Evolutionary conservation across 441 rosid species (phyloP).

Genomic region (Erysimum pusillum): DNA sequence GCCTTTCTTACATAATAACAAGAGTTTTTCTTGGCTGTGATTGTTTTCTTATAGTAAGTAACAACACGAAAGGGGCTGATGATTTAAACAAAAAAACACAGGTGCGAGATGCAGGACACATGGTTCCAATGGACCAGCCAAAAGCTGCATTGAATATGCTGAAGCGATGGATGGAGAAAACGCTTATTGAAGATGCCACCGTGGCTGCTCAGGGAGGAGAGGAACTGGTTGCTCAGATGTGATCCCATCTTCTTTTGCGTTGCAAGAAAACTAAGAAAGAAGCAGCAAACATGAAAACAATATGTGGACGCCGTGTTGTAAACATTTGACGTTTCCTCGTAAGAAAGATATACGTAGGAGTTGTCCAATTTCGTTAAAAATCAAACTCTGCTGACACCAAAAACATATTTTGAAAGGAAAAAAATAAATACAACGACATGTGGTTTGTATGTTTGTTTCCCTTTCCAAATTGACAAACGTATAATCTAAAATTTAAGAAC

Average conservation of each 20-base stretch:
- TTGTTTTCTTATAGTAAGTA: constrained; percentile 3
- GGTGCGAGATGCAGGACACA: constrained; percentile 94
- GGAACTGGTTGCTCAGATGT: constrained; percentile 46
- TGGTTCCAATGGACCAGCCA: constrained; percentile 99
- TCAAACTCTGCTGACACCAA: constrained; percentile 8
- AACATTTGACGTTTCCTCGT: constrained; percentile 11
- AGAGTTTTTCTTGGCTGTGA: neutral
- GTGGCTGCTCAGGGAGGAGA: constrained; percentile 30
- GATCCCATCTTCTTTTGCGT: constrained; percentile 8
- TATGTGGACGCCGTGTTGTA: constrained; percentile 5
- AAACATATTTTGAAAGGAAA: neutral
- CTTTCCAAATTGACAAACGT: neutral
- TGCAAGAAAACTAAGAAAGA: neutral
- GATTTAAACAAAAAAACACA: constrained; percentile 41
- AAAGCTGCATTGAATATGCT: constrained; percentile 90
- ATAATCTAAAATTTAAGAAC: neutral
- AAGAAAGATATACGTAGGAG: constrained; percentile 18
- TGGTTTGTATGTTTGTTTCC: neutral
- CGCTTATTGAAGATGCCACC: constrained; percentile 47
- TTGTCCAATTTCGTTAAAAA: constrained; percentile 17
- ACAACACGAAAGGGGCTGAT: constrained; percentile 11
- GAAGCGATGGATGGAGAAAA: constrained; percentile 77
- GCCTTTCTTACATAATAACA: neutral
- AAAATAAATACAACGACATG: neutral
- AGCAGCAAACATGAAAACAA: constrained; percentile 24